Evolutionary conservation across 768 basidiomycete genomes (phyloP).

Genomic region (Russula ochroleuca): DNA sequence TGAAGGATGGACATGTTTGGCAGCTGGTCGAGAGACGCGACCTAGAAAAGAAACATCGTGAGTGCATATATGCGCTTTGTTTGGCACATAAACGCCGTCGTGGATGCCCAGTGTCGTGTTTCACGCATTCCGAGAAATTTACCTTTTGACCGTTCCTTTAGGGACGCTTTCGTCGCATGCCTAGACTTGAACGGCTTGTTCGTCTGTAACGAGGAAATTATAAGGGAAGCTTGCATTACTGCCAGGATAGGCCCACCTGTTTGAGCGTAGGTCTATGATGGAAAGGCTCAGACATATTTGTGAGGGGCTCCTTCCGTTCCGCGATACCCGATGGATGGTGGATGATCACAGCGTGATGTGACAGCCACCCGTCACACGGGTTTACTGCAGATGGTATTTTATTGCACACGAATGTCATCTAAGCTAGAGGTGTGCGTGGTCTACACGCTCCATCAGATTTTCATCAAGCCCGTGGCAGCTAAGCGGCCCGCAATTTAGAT

Average conservation of each 20-base stretch:
- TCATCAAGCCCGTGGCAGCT: background rate
- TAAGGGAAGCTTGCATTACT: slow-evolving; percentile 11
- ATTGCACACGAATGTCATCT: background rate
- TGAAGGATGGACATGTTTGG: slow-evolving; percentile 47
- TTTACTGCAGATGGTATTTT: background rate
- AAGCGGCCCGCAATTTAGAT: slow-evolving; percentile 11
- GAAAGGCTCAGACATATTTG: slow-evolving; percentile 41
- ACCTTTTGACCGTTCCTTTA: slow-evolving; percentile 88
- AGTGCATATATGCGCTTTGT: background rate
- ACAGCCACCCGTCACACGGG: slow-evolving; percentile 5
- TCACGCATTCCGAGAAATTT: slow-evolving; percentile 7
- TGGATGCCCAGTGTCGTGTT: background rate
- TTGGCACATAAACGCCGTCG: background rate
- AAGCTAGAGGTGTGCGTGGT: background rate
- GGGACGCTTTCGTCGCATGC: slow-evolving; percentile 77
- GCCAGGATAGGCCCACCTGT: slow-evolving; percentile 47
- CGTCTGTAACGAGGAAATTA: slow-evolving; percentile 43
- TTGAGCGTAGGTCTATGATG: slow-evolving; percentile 83
- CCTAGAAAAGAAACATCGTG: slow-evolving; percentile 39
- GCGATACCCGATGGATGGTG: background rate
- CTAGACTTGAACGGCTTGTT: slow-evolving; percentile 94
- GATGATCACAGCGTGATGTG: slow-evolving; percentile 14
- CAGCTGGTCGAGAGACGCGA: slow-evolving; percentile 50
- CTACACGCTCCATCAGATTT: slow-evolving; percentile 6
- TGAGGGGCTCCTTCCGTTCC: too few relatives aligned